Conservation (phyloP, 179 eudicot species). For the Beta macrorhiza region DNA sequence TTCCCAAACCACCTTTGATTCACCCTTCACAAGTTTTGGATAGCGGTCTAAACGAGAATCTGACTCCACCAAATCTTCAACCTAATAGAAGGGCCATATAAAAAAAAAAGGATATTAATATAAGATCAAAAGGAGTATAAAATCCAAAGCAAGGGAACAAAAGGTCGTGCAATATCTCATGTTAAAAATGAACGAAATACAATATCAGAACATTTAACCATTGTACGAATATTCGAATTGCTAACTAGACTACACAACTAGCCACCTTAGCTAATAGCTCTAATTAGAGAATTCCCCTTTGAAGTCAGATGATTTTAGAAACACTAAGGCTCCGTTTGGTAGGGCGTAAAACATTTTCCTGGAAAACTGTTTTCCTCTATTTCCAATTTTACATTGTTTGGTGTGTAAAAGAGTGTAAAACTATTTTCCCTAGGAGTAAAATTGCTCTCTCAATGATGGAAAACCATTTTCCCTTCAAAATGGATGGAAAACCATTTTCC, state of each 20-base stretch:
- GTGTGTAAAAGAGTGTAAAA: too few species aligned
- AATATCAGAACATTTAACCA: neutral
- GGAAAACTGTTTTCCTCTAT: too few species aligned
- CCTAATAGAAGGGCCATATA: slow-evolving; percentile 35
- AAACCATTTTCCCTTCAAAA: too few species aligned
- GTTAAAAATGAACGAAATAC: neutral
- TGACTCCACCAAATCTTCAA: slow-evolving; percentile 76
- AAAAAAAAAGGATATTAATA: slow-evolving; percentile 5
- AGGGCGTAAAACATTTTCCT: too few species aligned
- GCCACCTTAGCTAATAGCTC: too few species aligned
- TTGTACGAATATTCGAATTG: neutral
- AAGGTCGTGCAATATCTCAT: neutral
- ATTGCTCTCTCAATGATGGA: too few species aligned
- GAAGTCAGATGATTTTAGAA: neutral
- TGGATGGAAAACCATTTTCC: too few species aligned
- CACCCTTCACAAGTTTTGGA: slow-evolving; percentile 93
- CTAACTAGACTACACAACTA: neutral
- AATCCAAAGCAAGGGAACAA: neutral
- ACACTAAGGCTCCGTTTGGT: too few species aligned
- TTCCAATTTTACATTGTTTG: too few species aligned
- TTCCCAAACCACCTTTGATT: slow-evolving; percentile 95
- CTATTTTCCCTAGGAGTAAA: too few species aligned
- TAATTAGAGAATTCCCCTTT: too few species aligned
- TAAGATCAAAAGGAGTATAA: neutral
- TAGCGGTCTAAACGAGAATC: slow-evolving; percentile 89